phyloP scores from a whole-genome alignment of 2,329 filamentous ascomycete species.

The Neonectria sp. region DNA sequence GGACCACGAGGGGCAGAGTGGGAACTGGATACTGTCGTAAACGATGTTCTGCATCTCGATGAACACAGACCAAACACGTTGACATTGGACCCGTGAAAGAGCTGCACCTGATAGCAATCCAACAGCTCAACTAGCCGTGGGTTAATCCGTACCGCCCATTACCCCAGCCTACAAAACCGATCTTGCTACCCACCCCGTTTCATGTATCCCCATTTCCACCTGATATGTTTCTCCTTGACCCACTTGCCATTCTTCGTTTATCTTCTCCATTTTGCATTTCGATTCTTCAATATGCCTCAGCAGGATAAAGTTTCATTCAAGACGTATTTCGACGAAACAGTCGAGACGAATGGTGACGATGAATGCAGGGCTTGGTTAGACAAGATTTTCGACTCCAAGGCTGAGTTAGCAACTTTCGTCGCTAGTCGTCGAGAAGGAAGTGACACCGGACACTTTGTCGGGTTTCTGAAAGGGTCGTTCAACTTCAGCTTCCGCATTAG shows the following conservation, averaged over 20 bases:
- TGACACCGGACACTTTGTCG: slow-evolving; percentile 35
- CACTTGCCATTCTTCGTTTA: not conserved
- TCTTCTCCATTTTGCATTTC: too few species aligned
- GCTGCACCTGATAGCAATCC: not conserved
- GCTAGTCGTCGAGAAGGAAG: slow-evolving; percentile 32
- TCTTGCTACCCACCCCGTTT: too few species aligned
- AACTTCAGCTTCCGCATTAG: slow-evolving; percentile 47
- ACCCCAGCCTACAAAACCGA: too few species aligned
- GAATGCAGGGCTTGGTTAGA: slow-evolving; percentile 41
- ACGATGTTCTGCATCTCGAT: not conserved
- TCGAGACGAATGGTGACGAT: slow-evolving; percentile 41
- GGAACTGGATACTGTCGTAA: slow-evolving; percentile 10
- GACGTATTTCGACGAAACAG: slow-evolving; percentile 40
- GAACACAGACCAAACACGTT: not conserved
- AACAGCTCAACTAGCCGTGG: not conserved
- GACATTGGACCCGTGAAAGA: not conserved
- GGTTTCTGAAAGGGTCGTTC: slow-evolving; percentile 49
- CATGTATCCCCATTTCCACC: not conserved
- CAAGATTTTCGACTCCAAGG: slow-evolving; percentile 39
- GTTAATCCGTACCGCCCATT: too few species aligned
- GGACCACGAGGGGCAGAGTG: not conserved
- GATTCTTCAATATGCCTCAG: too few species aligned
- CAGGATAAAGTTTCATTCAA: slow-evolving; percentile 10
- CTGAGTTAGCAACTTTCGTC: slow-evolving; percentile 40
- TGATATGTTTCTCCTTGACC: not conserved